Evolutionary conservation across 2,329 filamentous ascomycete genomes (phyloP), one percentile per base, ranked within the genome.

Genomic region (Sporothrix phasma): DNA sequence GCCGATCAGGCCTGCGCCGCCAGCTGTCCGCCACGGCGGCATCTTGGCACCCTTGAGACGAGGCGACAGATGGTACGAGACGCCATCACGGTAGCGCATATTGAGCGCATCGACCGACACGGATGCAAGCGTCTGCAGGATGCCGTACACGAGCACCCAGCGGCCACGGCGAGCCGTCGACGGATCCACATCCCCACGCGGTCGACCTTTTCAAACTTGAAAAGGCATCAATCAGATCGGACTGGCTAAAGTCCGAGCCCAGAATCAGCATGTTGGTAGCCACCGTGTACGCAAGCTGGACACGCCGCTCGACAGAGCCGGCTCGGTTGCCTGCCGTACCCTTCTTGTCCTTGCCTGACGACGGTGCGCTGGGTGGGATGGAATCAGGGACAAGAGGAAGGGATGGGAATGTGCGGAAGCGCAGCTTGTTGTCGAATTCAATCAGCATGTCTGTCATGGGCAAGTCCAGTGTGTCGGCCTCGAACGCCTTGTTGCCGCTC

Each of bases 331-430:
- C 68, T n/a, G 17, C 62, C 6, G 6, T 13, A 56, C 37, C 66
- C 65, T 56, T 70, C 71, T 15, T 70, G 70, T 60, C 62, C 34
- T 53, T 60, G 5, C 73, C 51, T 5, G 69, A 34, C 0, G 49
- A 47, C 45, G 41, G 54, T 15, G 29, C 60, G 49, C 4, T 68
- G 0, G 76, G 73, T 1, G 76, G 72, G 37, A 79, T 78, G 0
- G 80, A 79, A 49, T 82, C 77, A 1, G 87, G 87, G 3, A 88
- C 77, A 1, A 88, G 74, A 87, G 85, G 67, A 86, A 88, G 0
- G 87, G 86, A 65, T 88, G 81, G 87, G 83, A 51, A 89, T 83
- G 66, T 88, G 85, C 3, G 86, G 70, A 84, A 87, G 7, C 80
- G 79, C 68, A 84, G 76, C 61, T 78, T 79, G 66, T 82, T 86